Evolutionary conservation across 148 eudicot genomes (phyloP).

Genomic region (Persicaria tinctoria): DNA sequence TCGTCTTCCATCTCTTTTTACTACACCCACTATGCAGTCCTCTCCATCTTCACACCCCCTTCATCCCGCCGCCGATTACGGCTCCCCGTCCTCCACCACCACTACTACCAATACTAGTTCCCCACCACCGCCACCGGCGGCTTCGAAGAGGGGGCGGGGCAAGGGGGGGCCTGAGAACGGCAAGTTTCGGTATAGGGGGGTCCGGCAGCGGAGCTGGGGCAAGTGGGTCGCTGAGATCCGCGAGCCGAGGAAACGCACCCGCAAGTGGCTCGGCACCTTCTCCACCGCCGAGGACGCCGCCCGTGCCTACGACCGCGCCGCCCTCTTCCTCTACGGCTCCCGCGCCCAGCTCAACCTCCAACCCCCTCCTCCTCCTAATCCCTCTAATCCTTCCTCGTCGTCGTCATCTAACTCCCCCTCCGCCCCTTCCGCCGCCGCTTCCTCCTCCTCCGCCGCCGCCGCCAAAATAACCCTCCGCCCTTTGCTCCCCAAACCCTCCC

Average conservation of each 20-base stretch:
- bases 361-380: conserved; percentile 19
- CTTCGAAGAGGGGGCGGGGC: conserved; percentile 32
- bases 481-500: conserved; percentile 49
- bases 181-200: conserved; percentile 75
- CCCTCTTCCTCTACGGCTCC: conserved; percentile 58
- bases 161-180: conserved; percentile 77
- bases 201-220: conserved; percentile 93
- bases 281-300: conserved; percentile 96
- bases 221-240: conserved; percentile 98
- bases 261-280: conserved; percentile 91
- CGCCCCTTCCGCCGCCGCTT: conserved; percentile 12
- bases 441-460: conserved; percentile 31
- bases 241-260: conserved; percentile 68
- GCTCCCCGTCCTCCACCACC: conserved; percentile 22
- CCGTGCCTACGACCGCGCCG: conserved; percentile 91
- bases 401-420: conserved; percentile 2
- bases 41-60: not conserved
- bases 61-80: conserved; percentile 6
- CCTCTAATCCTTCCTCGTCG: not conserved
- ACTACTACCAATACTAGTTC: conserved; percentile 9
- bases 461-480: conserved; percentile 51
- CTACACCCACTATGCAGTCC: not conserved
- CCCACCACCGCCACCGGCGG: not conserved
- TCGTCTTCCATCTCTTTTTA: not conserved
- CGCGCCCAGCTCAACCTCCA: conserved; percentile 82